These are phyloP conservation scores for Akanthomyces dipterigenus DNA, from an alignment of 2,329 filamentous ascomycete genomes.

Conservation along the genomic window DNA sequence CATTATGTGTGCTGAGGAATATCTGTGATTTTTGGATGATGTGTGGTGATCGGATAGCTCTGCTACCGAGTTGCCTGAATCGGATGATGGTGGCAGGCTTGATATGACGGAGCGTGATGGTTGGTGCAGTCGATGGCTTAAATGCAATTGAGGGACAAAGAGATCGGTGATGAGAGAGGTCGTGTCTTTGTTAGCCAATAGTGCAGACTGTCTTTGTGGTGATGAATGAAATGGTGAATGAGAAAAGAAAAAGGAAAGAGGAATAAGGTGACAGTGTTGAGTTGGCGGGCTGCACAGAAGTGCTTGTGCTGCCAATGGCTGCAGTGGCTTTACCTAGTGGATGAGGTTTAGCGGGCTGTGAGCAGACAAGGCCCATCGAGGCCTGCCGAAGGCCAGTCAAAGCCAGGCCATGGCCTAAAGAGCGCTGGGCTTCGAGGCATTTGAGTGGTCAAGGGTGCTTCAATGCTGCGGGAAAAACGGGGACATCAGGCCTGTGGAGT, in stretches of 20 bases:
- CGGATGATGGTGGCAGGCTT: not conserved
- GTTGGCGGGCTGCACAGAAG: not conserved
- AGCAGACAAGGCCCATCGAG: not conserved
- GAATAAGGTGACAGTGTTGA: constrained; percentile 15
- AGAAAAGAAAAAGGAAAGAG: constrained; percentile 7
- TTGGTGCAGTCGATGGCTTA: not conserved
- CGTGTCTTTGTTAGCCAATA: not conserved
- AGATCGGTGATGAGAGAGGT: not conserved
- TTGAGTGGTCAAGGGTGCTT: not conserved
- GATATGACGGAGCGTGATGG: not conserved
- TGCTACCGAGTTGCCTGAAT: not conserved
- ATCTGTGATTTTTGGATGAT: not conserved
- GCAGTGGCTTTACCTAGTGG: not conserved
- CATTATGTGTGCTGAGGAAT: constrained; percentile 50
- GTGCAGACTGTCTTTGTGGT: constrained; percentile 1
- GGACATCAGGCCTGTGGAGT: not conserved
- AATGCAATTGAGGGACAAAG: not conserved
- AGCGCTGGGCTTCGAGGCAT: not conserved
- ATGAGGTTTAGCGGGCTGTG: not conserved
- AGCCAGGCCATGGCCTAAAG: not conserved
- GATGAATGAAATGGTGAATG: not conserved
- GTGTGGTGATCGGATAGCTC: not conserved
- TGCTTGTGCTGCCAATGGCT: not conserved
- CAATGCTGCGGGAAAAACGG: not conserved
- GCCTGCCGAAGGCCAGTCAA: not conserved